Evolutionary conservation across 768 basidiomycete species (phyloP).

Genomic region (Kwoniella dejecticola): DNA sequence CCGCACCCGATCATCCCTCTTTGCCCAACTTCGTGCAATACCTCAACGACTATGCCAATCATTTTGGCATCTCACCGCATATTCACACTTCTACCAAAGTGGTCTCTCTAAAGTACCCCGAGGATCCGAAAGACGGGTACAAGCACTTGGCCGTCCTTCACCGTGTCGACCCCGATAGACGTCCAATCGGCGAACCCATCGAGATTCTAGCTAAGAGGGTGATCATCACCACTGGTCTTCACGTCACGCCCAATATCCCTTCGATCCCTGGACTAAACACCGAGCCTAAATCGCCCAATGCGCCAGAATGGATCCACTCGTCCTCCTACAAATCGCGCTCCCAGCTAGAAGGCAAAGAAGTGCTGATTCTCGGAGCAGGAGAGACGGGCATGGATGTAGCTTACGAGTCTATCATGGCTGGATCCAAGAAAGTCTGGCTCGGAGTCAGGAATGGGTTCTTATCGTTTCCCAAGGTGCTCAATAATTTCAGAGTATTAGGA

Average conservation of each 20-base stretch:
- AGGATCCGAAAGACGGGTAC: slow-evolving; percentile 56
- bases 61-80: slow-evolving; percentile 57
- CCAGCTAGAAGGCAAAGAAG: slow-evolving; percentile 59
- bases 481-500: slow-evolving; percentile 65
- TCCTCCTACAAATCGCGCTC: slow-evolving; percentile 60
- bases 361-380: slow-evolving; percentile 65
- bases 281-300: slow-evolving; percentile 55
- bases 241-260: slow-evolving; percentile 63
- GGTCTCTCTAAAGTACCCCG: slow-evolving; percentile 55
- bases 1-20: slow-evolving; percentile 48
- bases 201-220: slow-evolving; percentile 58
- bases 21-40: slow-evolving; percentile 60
- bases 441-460: slow-evolving; percentile 64
- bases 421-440: slow-evolving; percentile 58
- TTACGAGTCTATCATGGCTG: slow-evolving; percentile 59
- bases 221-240: slow-evolving; percentile 64
- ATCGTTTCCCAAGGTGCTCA: slow-evolving; percentile 65
- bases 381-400: slow-evolving; percentile 68
- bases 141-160: slow-evolving; percentile 54
- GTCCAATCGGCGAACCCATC: slow-evolving; percentile 29
- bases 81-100: slow-evolving; percentile 41
- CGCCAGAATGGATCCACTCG: slow-evolving; percentile 59
- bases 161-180: slow-evolving; percentile 50
- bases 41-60: slow-evolving; percentile 59
- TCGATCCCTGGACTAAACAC: slow-evolving; percentile 60